phyloP scores from a whole-genome alignment of 2,329 filamentous ascomycete species.

The Ophiostoma novo-ulmi region DNA sequence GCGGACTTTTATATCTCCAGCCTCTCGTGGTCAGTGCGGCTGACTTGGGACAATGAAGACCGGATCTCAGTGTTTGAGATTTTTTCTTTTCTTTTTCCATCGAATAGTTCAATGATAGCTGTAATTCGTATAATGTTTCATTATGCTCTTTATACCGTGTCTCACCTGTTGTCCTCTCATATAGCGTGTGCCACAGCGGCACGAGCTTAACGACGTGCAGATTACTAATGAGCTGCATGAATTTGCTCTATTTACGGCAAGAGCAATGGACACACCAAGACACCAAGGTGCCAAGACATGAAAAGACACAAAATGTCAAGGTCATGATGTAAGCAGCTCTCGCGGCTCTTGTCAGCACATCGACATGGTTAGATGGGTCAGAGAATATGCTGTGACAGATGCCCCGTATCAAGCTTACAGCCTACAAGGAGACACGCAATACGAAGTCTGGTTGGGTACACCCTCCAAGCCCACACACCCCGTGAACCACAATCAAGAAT shows the following conservation, averaged over 20 bases:
- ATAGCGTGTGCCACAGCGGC: too few species aligned
- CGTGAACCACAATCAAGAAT: too few species aligned
- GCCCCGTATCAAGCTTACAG: too few species aligned
- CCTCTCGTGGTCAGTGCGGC: neutral
- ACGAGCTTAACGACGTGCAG: neutral
- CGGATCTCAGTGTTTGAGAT: neutral
- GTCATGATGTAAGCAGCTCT: neutral
- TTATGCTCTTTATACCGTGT: neutral
- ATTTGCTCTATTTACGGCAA: neutral
- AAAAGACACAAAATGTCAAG: neutral
- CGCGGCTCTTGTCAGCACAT: neutral
- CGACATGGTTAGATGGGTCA: neutral
- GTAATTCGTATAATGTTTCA: neutral
- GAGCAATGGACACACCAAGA: neutral
- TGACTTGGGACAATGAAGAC: neutral
- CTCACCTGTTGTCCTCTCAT: neutral
- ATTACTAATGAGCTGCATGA: too few species aligned
- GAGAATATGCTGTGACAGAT: neutral
- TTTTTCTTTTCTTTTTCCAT: neutral
- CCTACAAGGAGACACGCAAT: too few species aligned
- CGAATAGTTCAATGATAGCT: too few species aligned
- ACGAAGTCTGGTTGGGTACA: too few species aligned
- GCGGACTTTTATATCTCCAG: neutral
- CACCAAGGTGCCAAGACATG: too few species aligned
- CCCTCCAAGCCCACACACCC: too few species aligned